Evolutionary conservation across 1,139 yeast species (phyloP).

Genomic region (Hansenula sp.): DNA sequence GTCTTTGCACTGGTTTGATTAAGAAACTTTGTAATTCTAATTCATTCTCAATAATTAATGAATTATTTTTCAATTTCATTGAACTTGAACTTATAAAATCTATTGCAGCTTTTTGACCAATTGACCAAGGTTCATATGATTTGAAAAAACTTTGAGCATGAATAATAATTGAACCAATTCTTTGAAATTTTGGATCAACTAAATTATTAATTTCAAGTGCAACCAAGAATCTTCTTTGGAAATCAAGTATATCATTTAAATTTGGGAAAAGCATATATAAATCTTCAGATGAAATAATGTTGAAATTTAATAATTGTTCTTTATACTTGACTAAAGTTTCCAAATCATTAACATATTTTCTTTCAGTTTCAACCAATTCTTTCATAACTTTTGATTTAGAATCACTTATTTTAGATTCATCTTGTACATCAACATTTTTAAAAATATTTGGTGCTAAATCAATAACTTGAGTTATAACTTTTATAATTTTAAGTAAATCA

Average conservation of each 20-base stretch:
- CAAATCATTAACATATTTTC: slow-evolving; percentile 88
- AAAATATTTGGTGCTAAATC: slow-evolving; percentile 43
- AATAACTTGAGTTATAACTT: slow-evolving; percentile 62
- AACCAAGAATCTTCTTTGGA: slow-evolving; percentile 83
- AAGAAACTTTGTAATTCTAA: slow-evolving; percentile 87
- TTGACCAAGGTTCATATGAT: slow-evolving; percentile 88
- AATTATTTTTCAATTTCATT: slow-evolving; percentile 48
- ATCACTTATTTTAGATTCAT: slow-evolving; percentile 34
- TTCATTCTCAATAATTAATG: slow-evolving; percentile 72
- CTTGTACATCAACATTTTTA: slow-evolving; percentile 14
- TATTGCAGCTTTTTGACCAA: slow-evolving; percentile 80
- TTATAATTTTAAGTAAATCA: slow-evolving; percentile 68
- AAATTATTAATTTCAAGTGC: slow-evolving; percentile 86
- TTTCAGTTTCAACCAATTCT: slow-evolving; percentile 84
- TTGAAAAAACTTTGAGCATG: slow-evolving; percentile 82
- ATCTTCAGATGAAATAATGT: slow-evolving; percentile 72
- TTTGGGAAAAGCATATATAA: slow-evolving; percentile 86
- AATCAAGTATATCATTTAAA: slow-evolving; percentile 76
- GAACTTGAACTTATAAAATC: slow-evolving; percentile 72
- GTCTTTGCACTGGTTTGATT: slow-evolving; percentile 90
- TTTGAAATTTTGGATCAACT: slow-evolving; percentile 70
- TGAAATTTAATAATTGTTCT: slow-evolving; percentile 59
- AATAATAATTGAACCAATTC: slow-evolving; percentile 83
- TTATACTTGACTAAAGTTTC: slow-evolving; percentile 69
- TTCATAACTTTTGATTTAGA: slow-evolving; percentile 73